Evolutionary conservation across 352 stramenopile species (phyloP).

Genomic region (Pythium oligandrum): DNA sequence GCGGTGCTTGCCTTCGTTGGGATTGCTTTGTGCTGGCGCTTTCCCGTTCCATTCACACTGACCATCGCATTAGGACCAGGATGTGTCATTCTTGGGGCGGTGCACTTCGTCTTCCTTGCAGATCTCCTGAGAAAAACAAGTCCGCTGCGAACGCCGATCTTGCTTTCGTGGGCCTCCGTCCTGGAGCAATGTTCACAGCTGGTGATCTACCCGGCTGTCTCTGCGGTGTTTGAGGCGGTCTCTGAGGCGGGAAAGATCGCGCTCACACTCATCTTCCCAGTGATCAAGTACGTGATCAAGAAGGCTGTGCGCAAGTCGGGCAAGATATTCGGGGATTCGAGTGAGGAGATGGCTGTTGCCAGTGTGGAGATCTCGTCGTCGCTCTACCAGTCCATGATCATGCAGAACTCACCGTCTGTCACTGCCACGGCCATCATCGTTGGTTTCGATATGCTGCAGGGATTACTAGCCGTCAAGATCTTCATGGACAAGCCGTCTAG

Average conservation of each 20-base stretch:
- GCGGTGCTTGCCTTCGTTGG: too few species aligned
- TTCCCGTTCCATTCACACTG: not conserved
- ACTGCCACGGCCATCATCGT: constrained; percentile 14
- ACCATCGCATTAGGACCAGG: not conserved
- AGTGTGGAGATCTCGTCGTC: constrained; percentile 19
- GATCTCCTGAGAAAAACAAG: not conserved
- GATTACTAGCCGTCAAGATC: constrained; percentile 14
- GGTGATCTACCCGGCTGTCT: constrained; percentile 14
- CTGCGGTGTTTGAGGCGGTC: constrained; percentile 16
- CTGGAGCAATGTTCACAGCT: not conserved
- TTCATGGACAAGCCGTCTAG: constrained; percentile 17
- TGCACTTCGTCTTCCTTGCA: too few species aligned
- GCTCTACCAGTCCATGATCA: constrained; percentile 22
- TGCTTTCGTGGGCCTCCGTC: not conserved
- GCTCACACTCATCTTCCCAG: constrained; percentile 13
- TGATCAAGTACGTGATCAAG: constrained; percentile 18
- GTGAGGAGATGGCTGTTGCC: constrained; percentile 9
- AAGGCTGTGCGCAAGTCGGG: not conserved
- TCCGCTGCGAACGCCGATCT: not conserved
- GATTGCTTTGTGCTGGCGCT: not conserved
- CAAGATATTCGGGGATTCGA: not conserved
- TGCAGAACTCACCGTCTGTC: constrained; percentile 13
- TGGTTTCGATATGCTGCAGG: constrained; percentile 12
- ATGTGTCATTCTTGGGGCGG: not conserved
- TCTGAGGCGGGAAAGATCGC: constrained; percentile 2